A percentile compares a stretch with the other conserved stretches of the same genome.
Conservation (phyloP, 2,329 filamentous ascomycete species). For the Plectosphaerella plurivora region DNA sequence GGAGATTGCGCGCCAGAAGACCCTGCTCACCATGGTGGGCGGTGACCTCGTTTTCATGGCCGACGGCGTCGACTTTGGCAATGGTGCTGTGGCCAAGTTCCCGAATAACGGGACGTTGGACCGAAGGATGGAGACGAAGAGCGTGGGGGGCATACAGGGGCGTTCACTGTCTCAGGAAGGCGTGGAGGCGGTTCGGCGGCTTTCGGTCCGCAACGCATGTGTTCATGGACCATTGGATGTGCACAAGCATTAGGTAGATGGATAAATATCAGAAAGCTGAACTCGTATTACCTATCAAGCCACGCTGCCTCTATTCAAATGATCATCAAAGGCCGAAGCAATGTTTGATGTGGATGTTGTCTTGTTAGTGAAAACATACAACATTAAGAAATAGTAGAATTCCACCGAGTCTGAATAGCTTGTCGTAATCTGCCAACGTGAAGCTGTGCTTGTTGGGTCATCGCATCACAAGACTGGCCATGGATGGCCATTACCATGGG, state of each 20-base stretch:
- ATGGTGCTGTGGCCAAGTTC: constrained; percentile 15
- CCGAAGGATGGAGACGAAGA: constrained; percentile 1
- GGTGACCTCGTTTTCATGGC: constrained; percentile 19
- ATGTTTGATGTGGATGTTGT: neutral
- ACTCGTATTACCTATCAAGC: neutral
- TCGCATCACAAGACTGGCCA: no score
- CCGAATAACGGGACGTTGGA: constrained; percentile 14
- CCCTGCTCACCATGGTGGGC: constrained; percentile 19
- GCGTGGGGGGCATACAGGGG: constrained; percentile 5
- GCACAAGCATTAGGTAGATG: neutral
- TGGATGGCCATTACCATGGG: no score
- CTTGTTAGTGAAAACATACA: no score
- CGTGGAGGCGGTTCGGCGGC: neutral
- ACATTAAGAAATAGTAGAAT: neutral
- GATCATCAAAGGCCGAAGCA: neutral
- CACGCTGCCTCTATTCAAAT: neutral
- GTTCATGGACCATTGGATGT: neutral
- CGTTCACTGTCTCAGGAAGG: constrained; percentile 1
- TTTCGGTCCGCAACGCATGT: constrained; percentile 1
- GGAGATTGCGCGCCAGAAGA: constrained; percentile 16
- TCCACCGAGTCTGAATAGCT: neutral
- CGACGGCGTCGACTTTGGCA: constrained; percentile 15
- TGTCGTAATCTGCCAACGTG: no score
- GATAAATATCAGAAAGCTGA: neutral
- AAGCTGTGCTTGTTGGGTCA: no score